A percentile compares a stretch with the other conserved stretches of the same genome.
Evolutionary conservation across 31 red algal genomes (phyloP).

Genomic region (Asparagopsis taxiformis): DNA sequence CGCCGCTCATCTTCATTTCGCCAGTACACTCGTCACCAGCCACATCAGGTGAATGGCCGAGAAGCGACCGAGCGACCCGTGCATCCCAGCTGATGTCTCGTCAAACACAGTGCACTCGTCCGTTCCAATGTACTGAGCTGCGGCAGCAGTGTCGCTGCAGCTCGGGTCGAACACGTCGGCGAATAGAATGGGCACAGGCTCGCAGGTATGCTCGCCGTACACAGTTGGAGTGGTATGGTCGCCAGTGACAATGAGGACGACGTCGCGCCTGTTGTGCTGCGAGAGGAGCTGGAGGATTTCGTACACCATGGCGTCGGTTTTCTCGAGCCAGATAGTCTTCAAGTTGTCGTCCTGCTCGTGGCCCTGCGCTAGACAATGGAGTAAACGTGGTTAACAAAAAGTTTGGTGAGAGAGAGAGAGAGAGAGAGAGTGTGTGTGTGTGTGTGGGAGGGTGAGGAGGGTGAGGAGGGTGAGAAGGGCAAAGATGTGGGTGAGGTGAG

Average conservation of each 20-base stretch:
- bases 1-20: too few relatives aligned
- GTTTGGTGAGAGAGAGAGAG: too few relatives aligned
- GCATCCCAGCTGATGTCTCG: neutral
- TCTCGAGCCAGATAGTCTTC: constrained; percentile 24
- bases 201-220: constrained; percentile 26
- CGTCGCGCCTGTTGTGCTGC: neutral
- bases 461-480: too few relatives aligned
- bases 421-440: too few relatives aligned
- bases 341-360: constrained; percentile 16
- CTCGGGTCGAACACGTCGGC: neutral
- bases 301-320: constrained; percentile 36
- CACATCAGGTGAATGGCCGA: constrained; percentile 13
- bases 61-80: constrained; percentile 15
- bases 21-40: constrained; percentile 5
- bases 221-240: constrained; percentile 60
- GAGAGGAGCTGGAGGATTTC: neutral
- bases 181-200: constrained; percentile 47
- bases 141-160: neutral
- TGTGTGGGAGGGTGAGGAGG: too few relatives aligned
- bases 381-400: too few relatives aligned
- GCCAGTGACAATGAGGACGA: constrained; percentile 33
- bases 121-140: neutral
- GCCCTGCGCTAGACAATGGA: too few relatives aligned
- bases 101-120: constrained; percentile 7
- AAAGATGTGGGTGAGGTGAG: too few relatives aligned